phyloP scores from a whole-genome alignment of 2,329 filamentous ascomycete genomes.

The Botrytis sinoallii region DNA sequence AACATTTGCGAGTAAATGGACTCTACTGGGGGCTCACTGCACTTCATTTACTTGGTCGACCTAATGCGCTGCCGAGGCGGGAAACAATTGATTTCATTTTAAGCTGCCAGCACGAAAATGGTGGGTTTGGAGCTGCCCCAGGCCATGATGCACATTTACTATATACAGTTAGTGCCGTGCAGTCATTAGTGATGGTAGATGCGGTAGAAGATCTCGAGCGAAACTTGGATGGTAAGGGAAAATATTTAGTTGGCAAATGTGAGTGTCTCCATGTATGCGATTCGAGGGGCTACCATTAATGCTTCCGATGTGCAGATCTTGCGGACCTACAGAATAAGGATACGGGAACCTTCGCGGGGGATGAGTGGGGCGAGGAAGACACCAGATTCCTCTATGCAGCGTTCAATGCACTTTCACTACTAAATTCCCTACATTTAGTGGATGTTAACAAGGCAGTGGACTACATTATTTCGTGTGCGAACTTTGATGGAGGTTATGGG shows the following conservation, averaged over 20 bases:
- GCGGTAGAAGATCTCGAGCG: conserved; percentile 80
- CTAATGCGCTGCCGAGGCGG: conserved; percentile 75
- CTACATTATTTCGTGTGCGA: conserved; percentile 78
- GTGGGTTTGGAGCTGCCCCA: conserved; percentile 91
- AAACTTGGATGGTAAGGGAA: conserved; percentile 50
- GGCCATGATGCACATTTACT: conserved; percentile 95
- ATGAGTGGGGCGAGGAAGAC: conserved; percentile 95
- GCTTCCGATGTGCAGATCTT: conserved; percentile 56
- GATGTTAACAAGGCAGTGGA: conserved; percentile 77
- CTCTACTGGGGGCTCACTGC: conserved; percentile 95
- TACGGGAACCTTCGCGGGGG: conserved; percentile 86
- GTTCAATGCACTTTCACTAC: conserved; percentile 82
- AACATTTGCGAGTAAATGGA: conserved; percentile 91
- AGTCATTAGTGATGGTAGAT: conserved; percentile 84
- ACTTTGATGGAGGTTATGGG: conserved; percentile 93
- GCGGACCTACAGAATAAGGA: conserved; percentile 74
- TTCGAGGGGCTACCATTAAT: conserved; percentile 21
- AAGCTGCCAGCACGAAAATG: conserved; percentile 83
- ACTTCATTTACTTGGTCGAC: conserved; percentile 77
- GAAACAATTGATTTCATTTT: conserved; percentile 90
- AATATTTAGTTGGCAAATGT: conserved; percentile 75
- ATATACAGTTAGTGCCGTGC: conserved; percentile 91
- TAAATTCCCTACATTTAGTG: conserved; percentile 69
- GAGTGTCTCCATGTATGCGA: conserved; percentile 42
- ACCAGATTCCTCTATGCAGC: conserved; percentile 92